These are phyloP conservation scores for Elymus sibiricus DNA, from an alignment of 176 grass and related monocot species.

Conservation along the genomic window DNA sequence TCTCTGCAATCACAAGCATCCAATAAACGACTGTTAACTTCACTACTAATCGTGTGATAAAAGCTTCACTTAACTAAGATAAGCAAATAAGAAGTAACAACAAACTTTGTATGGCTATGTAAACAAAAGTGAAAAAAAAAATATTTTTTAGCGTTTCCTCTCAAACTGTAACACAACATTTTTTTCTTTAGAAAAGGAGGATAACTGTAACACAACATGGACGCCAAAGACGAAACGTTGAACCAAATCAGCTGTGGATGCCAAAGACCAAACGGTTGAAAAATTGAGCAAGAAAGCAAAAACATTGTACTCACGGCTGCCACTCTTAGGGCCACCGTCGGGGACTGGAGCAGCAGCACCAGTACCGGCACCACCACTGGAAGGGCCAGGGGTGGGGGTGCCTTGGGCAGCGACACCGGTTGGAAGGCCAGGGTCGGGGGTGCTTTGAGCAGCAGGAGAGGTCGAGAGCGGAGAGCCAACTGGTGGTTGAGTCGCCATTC, in stretches of 20 bases:
- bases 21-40: background rate
- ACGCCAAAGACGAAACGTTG: too few relatives aligned
- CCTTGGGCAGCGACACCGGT: background rate
- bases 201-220: background rate
- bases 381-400: background rate
- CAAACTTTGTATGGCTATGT: too few relatives aligned
- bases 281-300: background rate
- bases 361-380: background rate
- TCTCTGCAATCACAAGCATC: background rate
- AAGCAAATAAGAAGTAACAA: background rate
- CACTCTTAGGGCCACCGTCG: background rate
- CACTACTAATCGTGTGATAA: background rate
- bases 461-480: background rate
- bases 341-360: background rate
- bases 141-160: too few relatives aligned
- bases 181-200: too few relatives aligned
- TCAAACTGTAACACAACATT: background rate
- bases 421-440: background rate
- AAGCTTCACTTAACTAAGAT: background rate
- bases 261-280: background rate
- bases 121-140: too few relatives aligned
- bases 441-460: conserved; percentile 1
- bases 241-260: background rate
- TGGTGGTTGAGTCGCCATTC: background rate
- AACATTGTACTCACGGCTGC: background rate